Conservation (phyloP, 495 filamentous ascomycete genomes). For the Penicillium pulvis region DNA sequence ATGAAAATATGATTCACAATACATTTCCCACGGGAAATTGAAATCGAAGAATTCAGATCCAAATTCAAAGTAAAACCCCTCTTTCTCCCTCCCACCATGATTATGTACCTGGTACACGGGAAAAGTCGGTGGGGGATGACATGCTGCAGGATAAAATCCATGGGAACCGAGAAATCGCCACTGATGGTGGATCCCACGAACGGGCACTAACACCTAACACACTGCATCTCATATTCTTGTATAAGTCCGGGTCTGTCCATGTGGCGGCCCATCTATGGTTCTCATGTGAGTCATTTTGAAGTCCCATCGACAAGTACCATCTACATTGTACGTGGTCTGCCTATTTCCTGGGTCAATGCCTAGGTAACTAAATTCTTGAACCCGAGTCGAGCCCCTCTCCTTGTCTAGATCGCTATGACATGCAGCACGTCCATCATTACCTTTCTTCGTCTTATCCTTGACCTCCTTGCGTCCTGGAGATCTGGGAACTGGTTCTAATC, state of each 20-base stretch:
- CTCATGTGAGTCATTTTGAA: neutral
- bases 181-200: neutral
- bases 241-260: neutral
- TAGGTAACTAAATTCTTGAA: neutral
- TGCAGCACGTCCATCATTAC: slow-evolving; percentile 10
- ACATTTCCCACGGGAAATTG: neutral
- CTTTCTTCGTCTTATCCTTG: neutral
- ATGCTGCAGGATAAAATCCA: slow-evolving; percentile 2
- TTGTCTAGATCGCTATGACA: slow-evolving; percentile 6
- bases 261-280: neutral
- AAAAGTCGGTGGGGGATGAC: slow-evolving; percentile 32
- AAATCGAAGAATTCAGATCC: neutral
- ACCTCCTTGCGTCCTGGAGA: slow-evolving; percentile 10
- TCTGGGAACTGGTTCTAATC: neutral
- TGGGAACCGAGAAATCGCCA: slow-evolving; percentile 2
- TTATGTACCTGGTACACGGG: slow-evolving; percentile 25
- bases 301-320: too few relatives aligned
- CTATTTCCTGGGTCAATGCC: too few relatives aligned
- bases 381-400: neutral
- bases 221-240: neutral
- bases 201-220: slow-evolving; percentile 1
- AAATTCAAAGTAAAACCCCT: neutral
- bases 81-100: slow-evolving; percentile 14
- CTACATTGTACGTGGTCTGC: neutral
- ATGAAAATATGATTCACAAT: neutral